Evolutionary conservation across 2,329 filamentous ascomycete genomes (phyloP), one percentile per base, ranked within the genome.

Genomic region (Verticillium isaacii): DNA sequence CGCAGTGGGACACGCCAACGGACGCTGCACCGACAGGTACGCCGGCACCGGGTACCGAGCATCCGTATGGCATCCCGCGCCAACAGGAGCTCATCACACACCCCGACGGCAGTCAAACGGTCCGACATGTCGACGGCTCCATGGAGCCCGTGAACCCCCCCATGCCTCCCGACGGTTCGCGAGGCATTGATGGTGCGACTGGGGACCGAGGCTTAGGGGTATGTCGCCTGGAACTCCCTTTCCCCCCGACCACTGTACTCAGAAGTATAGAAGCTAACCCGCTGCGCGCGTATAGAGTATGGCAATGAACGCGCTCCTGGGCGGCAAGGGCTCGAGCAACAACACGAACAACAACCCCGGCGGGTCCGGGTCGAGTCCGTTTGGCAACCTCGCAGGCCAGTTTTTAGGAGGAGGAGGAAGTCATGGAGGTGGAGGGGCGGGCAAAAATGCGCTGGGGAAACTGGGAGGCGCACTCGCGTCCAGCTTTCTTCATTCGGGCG

Each of bases 1-100:
- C 88, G 65, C 88, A 91, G 74, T 91, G 89, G 89, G 88, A 91
- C n/a, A 82, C 84, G 36, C 89, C 89, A 36, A 90, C 85, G 15
- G 80, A 85, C 62, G 81, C 87, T 58, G 87, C 84, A 8, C 86
- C 85, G 55, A 82, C 84, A 25, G 85, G 86, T 64, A 87, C 84
- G 41, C 87, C 84, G 56, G 82, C 77, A 64, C 81, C 80, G 62
- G 78, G 73, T 60, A 68, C 72, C 63, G 85, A 89, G 23, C 87
- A 89, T 68, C 88, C 87, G 5, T 90, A 88, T 73, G 85, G 85
- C 62, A 76, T 80, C 14, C 84, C 85, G 61, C 78, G 82, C 59
- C 76, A 75, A 54, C 75, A 77, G 60, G 78, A 86, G 72, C 76
- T 87, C 66, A 87, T 87, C 72, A 86, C 83, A 52, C 85, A 88